Base-by-base conservation (phyloP, 805 yeast species). In the Zygosaccharomyces lentus region DNA sequence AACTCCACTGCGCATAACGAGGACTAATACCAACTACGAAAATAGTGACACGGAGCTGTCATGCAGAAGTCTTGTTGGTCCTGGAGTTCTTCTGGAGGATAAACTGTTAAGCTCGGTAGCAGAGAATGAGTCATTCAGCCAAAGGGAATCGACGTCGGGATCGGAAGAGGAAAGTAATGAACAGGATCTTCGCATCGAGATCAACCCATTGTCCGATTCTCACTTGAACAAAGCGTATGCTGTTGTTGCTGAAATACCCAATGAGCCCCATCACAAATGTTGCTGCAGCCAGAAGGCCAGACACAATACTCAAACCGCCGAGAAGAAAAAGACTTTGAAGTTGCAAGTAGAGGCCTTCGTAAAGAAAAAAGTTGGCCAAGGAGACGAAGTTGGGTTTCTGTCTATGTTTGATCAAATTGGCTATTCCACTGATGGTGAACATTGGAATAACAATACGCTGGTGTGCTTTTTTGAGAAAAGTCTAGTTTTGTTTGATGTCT, bases 381-480 rank as follows among this genome's bases (percentile, higher is more conserved):
- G 37, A 4, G 37, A 37, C n/a, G 44, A 49, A 9, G 37, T 40
- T 17, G 55, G 53, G 1, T 34, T 49, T 4, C 41, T 60, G 17
- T 49, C 66, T 2, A 52, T 73, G 43, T 75, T 76, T 57, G 81
- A 77, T 49, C 56, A 52, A 21, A 53, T 74, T 17, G 62, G 66
- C 15, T 68, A 74, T 15, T 72, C 78, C 12, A 62, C 69, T 3
- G 73, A 73, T 53, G 77, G 73, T 1, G 55, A 47, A 2, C 58
- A 61, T 12, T 77, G 79, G 78, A 74, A 70, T 30, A 40, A 42
- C 13, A 44, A 49, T 9, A 52, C 51, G 2, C 44, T 48, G 4
- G 44, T 51, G 3, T 50, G 51, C 30, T 44, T 52, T 17, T 61
- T 57, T 37, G 42, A 48, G 6, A 43, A 54, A 3, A 39, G 32